phyloP scores from a whole-genome alignment of 306 rosid genomes.

The Psophocarpus tetragonolobus region DNA sequence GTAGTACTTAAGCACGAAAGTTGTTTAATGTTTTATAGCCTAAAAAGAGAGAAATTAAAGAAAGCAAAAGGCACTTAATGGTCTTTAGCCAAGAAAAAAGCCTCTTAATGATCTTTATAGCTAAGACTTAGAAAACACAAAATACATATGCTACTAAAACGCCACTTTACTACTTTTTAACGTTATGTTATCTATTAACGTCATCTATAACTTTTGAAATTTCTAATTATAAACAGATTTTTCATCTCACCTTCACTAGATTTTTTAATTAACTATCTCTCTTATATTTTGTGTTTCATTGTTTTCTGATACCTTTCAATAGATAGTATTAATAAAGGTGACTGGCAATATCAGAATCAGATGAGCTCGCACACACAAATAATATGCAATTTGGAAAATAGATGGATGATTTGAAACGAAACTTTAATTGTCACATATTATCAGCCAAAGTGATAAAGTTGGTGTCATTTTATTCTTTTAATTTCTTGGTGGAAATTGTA shows the following conservation, averaged over 20 bases:
- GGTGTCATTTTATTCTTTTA: neutral
- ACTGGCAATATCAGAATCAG: neutral
- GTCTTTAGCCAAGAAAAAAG: neutral
- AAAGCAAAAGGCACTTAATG: neutral
- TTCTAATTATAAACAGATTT: neutral
- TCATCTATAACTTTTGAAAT: neutral
- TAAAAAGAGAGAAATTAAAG: neutral
- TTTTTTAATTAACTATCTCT: neutral
- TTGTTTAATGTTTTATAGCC: neutral
- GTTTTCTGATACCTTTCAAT: neutral
- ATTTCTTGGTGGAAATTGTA: neutral
- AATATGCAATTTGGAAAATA: neutral
- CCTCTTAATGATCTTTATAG: neutral
- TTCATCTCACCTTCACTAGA: neutral
- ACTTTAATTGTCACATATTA: neutral
- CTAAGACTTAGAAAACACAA: neutral
- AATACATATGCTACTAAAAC: neutral
- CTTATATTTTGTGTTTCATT: neutral
- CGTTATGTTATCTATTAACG: neutral
- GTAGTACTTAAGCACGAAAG: neutral
- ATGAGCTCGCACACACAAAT: neutral
- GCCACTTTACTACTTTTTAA: neutral
- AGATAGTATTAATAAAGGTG: neutral
- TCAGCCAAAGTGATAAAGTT: constrained; percentile 24
- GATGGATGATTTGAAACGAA: constrained; percentile 9